These are phyloP conservation scores for Cardamine occulta DNA, from an alignment of 345 rosid genomes.

Conservation along the genomic window DNA sequence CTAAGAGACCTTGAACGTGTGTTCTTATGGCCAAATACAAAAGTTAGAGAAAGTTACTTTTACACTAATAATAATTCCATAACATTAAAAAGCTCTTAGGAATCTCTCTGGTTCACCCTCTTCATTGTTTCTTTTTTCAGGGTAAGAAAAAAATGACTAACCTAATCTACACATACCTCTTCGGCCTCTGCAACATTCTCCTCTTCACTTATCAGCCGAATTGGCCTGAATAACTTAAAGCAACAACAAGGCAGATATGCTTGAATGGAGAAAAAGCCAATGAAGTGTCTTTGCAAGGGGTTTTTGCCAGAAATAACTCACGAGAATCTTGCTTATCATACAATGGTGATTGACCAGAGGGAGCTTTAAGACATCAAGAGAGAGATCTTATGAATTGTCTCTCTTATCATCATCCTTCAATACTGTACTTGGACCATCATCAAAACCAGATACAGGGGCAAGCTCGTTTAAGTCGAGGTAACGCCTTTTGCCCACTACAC, in stretches of 20 bases:
- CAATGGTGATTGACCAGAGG: slow-evolving; percentile 35
- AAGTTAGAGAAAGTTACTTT: slow-evolving; percentile 37
- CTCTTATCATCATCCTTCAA: slow-evolving; percentile 67
- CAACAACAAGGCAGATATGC: slow-evolving; percentile 41
- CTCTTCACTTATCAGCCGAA: slow-evolving; percentile 31
- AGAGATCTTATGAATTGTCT: slow-evolving; percentile 54
- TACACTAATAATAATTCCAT: slow-evolving; percentile 37
- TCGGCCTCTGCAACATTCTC: slow-evolving; percentile 30
- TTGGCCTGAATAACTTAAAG: slow-evolving; percentile 34
- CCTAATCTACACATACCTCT: slow-evolving; percentile 47
- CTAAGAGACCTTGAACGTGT: slow-evolving; percentile 29
- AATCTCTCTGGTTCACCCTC: slow-evolving; percentile 41
- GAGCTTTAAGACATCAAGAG: slow-evolving; percentile 13
- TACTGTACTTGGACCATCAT: slow-evolving; percentile 72
- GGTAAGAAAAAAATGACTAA: slow-evolving; percentile 45
- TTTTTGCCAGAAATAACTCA: slow-evolving; percentile 33
- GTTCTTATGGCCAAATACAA: slow-evolving; percentile 29
- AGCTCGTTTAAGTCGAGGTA: slow-evolving; percentile 97
- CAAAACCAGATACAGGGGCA: slow-evolving; percentile 95
- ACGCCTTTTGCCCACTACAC: slow-evolving; percentile 63
- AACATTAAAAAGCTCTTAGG: slow-evolving; percentile 39
- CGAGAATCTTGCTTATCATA: slow-evolving; percentile 38
- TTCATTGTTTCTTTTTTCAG: slow-evolving; percentile 27
- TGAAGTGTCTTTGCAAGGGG: slow-evolving; percentile 24
- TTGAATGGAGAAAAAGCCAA: slow-evolving; percentile 33